Evolutionary conservation across 2,329 filamentous ascomycete genomes (phyloP), one percentile per base, ranked within the genome.

Genomic region (Pseudomassariella vexata): DNA sequence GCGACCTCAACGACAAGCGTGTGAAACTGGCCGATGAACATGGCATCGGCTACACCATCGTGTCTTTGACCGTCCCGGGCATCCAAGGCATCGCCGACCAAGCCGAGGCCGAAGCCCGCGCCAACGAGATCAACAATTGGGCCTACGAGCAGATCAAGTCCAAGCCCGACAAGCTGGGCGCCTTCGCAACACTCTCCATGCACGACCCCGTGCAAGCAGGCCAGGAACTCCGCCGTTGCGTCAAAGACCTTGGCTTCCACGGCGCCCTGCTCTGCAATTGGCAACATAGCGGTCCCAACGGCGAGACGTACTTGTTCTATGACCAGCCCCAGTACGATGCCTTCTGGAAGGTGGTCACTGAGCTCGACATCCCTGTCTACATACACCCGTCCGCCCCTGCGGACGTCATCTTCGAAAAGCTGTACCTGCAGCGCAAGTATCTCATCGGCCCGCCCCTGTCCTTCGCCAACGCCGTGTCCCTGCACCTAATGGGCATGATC

Each of bases 321-420:
- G 79, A 82, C 46, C 59, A 65, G 7, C 62, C 68, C 0, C 66
- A 72, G 38, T 83, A 70, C 64, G 73, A 78, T 41, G 51, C 67
- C 15, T 81, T 82, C 62, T 82, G 77, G 77, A 47, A 62, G 9
- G 68, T 66, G 0, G 64, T 69, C 7, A 63, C 62, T 2, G 70
- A 79, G 25, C 66, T 82, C 1, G 72, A 80, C 35, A 76, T 80
- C 0, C 76, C 77, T 0, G 64, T 82, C 29, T 82, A 82, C 45
- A 60, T 82, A 1, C 78, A 82, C 50, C 78, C 76, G 0, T 61
- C 70, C 28, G 68, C 70, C 41, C 73, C 77, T 2, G 72, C 70
- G 0, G 74, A 73, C 6, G 63, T 60, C 12, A 64, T 76, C 34
- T 60, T 71, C 43, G 70, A 79, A 5, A 73, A 73, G 46, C 63